Percentiles rank a stretch among this genome's conserved stretches.
phyloP scores from a whole-genome alignment of 2,329 filamentous ascomycete species.

The Colletotrichum cuscutae region DNA sequence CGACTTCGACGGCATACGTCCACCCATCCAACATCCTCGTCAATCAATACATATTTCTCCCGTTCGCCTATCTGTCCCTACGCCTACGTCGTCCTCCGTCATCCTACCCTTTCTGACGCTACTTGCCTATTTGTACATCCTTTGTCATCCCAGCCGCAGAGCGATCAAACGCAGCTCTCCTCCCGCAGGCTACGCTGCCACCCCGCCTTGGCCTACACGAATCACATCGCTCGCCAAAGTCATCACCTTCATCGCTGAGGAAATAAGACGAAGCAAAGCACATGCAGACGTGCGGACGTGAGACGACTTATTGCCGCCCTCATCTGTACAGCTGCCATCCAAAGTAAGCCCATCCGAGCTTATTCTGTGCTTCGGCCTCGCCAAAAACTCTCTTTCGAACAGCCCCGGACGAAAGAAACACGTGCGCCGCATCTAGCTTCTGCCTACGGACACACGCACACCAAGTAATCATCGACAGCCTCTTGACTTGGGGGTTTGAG shows the following conservation, averaged over 20 bases:
- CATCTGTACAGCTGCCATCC: conserved; percentile 6
- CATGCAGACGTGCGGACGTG: background rate
- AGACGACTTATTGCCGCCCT: background rate
- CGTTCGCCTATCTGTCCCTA: conserved; percentile 3
- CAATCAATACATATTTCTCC: background rate
- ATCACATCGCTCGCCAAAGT: conserved; percentile 2
- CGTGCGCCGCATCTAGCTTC: conserved; percentile 11
- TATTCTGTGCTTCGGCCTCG: background rate
- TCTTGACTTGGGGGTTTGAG: background rate
- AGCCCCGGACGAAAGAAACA: conserved; percentile 19
- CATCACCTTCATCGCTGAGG: background rate
- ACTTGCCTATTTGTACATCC: background rate
- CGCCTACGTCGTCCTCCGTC: conserved; percentile 3
- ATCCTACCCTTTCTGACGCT: conserved; percentile 1
- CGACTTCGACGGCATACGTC: background rate
- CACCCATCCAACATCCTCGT: background rate
- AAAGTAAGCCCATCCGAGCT: conserved; percentile 24
- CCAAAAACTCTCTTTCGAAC: background rate
- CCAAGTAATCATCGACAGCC: conserved; percentile 1
- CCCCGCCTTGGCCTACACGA: conserved; percentile 11
- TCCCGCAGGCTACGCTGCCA: conserved; percentile 12
- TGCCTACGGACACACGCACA: background rate
- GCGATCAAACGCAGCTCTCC: conserved; percentile 1
- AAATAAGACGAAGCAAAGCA: background rate
- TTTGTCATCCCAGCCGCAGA: conserved; percentile 10